Evolutionary conservation across 441 rosid genomes (phyloP).

Genomic region (Adansonia gregorii): DNA sequence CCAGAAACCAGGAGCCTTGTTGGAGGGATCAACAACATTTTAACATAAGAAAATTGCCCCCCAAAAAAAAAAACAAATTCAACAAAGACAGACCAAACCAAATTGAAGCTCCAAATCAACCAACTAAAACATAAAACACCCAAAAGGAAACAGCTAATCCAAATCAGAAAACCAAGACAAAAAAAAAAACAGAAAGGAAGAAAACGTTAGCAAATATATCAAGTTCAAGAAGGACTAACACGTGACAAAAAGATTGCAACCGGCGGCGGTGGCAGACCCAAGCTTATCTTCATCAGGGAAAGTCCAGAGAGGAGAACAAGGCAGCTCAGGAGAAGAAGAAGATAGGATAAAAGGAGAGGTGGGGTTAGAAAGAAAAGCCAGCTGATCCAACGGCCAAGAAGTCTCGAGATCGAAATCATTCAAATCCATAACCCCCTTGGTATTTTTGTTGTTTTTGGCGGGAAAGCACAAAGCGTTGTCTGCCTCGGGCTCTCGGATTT

Average conservation of each 20-base stretch:
- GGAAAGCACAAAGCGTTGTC: slow-evolving; percentile 30
- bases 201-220: background rate
- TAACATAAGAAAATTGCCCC: background rate
- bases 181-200: background rate
- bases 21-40: background rate
- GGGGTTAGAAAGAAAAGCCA: slow-evolving; percentile 50
- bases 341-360: slow-evolving; percentile 56
- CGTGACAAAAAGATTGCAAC: slow-evolving; percentile 42
- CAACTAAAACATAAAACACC: background rate
- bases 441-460: slow-evolving; percentile 21
- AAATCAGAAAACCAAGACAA: background rate
- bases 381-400: slow-evolving; percentile 77
- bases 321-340: slow-evolving; percentile 61
- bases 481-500: slow-evolving; percentile 67
- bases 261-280: slow-evolving; percentile 35
- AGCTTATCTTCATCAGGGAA: slow-evolving; percentile 59
- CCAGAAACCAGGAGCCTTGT: background rate
- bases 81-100: background rate
- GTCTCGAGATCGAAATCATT: slow-evolving; percentile 70
- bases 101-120: slow-evolving; percentile 7
- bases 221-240: slow-evolving; percentile 44
- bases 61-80: background rate
- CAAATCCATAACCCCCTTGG: slow-evolving; percentile 43
- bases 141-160: background rate
- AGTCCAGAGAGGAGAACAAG: slow-evolving; percentile 90